These are phyloP conservation scores for Fraxinus platypoda DNA, from an alignment of 305 asterid species.

Conservation along the genomic window DNA sequence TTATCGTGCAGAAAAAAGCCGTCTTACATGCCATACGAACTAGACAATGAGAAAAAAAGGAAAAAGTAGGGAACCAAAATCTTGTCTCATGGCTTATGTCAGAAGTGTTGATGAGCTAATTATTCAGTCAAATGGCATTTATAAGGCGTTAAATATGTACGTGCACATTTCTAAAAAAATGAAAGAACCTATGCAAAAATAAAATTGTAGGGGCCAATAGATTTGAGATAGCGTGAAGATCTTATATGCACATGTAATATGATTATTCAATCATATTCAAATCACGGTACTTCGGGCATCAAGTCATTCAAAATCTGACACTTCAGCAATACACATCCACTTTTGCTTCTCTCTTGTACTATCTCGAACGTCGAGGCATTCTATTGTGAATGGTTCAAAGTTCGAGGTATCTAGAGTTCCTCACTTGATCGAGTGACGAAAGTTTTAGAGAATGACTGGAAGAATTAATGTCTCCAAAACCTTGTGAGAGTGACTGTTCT, in stretches of 20 bases:
- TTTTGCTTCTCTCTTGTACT: background rate
- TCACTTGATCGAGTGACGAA: slow-evolving; percentile 12
- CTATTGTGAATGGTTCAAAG: background rate
- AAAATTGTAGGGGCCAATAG: background rate
- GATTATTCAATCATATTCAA: background rate
- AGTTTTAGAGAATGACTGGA: background rate
- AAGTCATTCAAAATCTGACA: background rate
- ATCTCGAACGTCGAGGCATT: background rate
- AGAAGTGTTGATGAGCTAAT: too few species aligned
- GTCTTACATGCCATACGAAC: too few species aligned
- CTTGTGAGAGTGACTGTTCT: background rate
- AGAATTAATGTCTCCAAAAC: background rate
- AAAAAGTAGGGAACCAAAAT: too few species aligned
- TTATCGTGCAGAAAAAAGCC: background rate
- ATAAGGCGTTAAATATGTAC: background rate
- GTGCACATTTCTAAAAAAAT: background rate
- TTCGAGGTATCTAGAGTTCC: background rate
- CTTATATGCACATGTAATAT: background rate
- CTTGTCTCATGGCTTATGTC: too few species aligned
- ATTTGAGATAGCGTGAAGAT: background rate
- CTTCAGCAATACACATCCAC: background rate
- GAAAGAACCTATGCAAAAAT: too few species aligned
- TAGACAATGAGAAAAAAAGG: too few species aligned
- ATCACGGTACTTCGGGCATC: background rate
- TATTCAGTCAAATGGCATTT: background rate